Conservation (phyloP, 2,329 filamentous ascomycete species). For the Fusarium pseudoanthophilum region DNA sequence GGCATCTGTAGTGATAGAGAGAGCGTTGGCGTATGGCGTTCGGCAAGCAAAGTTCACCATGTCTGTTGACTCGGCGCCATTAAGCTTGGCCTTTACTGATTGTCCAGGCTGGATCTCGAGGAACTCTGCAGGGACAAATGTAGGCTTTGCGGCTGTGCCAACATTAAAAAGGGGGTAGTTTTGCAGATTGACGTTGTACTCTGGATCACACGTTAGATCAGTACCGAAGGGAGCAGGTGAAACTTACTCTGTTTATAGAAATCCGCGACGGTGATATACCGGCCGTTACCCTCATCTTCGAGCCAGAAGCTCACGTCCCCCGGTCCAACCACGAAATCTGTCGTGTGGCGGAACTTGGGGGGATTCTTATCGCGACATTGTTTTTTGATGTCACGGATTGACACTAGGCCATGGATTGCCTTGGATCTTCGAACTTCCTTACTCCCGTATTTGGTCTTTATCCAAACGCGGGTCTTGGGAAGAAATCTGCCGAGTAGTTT, state of each 20-base stretch:
- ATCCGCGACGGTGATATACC: constrained; percentile 54
- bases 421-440: constrained; percentile 47
- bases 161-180: constrained; percentile 73
- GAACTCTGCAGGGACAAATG: constrained; percentile 74
- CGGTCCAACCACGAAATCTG: constrained; percentile 48
- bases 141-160: constrained; percentile 65
- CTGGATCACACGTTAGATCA: constrained; percentile 38
- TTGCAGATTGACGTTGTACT: constrained; percentile 50
- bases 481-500: constrained; percentile 52
- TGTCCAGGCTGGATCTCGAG: constrained; percentile 74
- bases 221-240: neutral
- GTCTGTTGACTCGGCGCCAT: constrained; percentile 66
- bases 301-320: constrained; percentile 48
- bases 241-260: constrained; percentile 57
- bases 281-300: constrained; percentile 38
- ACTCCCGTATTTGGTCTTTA: constrained; percentile 46
- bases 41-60: constrained; percentile 82
- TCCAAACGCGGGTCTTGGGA: constrained; percentile 52
- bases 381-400: constrained; percentile 34
- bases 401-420: constrained; percentile 46
- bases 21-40: constrained; percentile 72
- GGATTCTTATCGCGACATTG: constrained; percentile 19
- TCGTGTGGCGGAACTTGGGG: constrained; percentile 38
- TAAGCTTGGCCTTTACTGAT: constrained; percentile 68
- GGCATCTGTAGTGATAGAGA: constrained; percentile 70